Conservation (phyloP, 129 eudicot genomes). For the Tagetes erecta region DNA sequence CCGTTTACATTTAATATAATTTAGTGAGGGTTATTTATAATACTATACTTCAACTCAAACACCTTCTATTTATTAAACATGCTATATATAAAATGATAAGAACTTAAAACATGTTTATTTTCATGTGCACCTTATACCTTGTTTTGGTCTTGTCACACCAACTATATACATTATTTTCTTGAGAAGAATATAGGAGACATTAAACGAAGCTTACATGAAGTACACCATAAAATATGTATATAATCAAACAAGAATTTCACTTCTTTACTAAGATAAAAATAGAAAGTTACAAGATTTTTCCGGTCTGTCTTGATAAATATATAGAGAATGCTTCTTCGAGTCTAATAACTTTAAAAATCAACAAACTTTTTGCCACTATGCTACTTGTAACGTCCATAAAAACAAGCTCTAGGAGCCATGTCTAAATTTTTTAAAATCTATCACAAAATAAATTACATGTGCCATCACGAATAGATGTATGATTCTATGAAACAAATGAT, state of each 20-base stretch:
- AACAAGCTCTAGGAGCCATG: neutral
- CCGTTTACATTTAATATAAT: neutral
- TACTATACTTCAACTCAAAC: neutral
- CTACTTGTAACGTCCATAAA: neutral
- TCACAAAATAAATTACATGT: neutral
- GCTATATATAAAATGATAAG: no score
- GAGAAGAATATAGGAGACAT: neutral
- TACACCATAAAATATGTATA: neutral
- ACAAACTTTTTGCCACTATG: neutral
- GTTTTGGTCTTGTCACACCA: neutral
- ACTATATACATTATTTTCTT: neutral
- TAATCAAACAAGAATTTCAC: neutral
- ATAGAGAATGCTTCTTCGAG: neutral
- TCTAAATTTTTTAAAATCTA: neutral
- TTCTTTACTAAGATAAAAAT: neutral
- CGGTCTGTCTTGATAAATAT: neutral
- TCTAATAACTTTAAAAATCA: neutral
- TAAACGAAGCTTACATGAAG: neutral
- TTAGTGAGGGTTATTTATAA: neutral
- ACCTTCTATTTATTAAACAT: no score
- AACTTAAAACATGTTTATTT: neutral
- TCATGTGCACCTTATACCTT: neutral
- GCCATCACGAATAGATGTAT: neutral
- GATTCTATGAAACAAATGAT: conserved; percentile 16
- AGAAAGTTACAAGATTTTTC: neutral